Evolutionary conservation across 1,284 basidiomycete genomes (phyloP).

Genomic region (Trametes sp.): DNA sequence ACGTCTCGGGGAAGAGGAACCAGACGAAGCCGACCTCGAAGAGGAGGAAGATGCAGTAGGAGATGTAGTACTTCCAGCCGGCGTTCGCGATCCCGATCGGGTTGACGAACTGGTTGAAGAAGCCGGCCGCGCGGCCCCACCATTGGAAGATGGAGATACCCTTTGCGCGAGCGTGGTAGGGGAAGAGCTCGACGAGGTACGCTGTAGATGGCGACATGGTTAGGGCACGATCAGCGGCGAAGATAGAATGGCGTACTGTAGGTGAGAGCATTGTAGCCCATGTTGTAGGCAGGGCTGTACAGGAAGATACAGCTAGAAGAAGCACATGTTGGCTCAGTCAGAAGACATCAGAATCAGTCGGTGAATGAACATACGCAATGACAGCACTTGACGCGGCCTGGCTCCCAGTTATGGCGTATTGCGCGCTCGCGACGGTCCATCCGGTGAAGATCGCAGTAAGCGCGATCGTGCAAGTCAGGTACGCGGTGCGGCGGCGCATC

Average conservation of each 20-base stretch:
- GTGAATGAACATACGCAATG: slow-evolving; percentile 49
- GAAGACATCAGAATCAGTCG: neutral
- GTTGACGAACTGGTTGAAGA: slow-evolving; percentile 80
- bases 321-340: neutral
- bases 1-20: slow-evolving; percentile 56
- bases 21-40: slow-evolving; percentile 64
- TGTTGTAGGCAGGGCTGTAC: slow-evolving; percentile 71
- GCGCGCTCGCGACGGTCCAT: slow-evolving; percentile 61
- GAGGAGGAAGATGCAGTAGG: slow-evolving; percentile 40
- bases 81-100: slow-evolving; percentile 67
- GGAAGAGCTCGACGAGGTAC: slow-evolving; percentile 73
- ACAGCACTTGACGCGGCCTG: slow-evolving; percentile 57
- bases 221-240: neutral
- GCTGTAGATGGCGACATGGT: slow-evolving; percentile 40
- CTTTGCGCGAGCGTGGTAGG: slow-evolving; percentile 70
- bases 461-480: slow-evolving; percentile 57
- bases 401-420: slow-evolving; percentile 50
- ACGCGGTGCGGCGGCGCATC: slow-evolving; percentile 56
- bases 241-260: slow-evolving; percentile 49
- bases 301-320: slow-evolving; percentile 66
- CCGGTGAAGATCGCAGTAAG: slow-evolving; percentile 57
- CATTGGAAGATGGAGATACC: slow-evolving; percentile 72
- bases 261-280: slow-evolving; percentile 69
- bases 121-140: slow-evolving; percentile 60
- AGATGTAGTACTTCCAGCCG: slow-evolving; percentile 47